These are phyloP conservation scores for Mycena leptocephala DNA, from an alignment of 768 basidiomycete genomes.

Conservation along the genomic window DNA sequence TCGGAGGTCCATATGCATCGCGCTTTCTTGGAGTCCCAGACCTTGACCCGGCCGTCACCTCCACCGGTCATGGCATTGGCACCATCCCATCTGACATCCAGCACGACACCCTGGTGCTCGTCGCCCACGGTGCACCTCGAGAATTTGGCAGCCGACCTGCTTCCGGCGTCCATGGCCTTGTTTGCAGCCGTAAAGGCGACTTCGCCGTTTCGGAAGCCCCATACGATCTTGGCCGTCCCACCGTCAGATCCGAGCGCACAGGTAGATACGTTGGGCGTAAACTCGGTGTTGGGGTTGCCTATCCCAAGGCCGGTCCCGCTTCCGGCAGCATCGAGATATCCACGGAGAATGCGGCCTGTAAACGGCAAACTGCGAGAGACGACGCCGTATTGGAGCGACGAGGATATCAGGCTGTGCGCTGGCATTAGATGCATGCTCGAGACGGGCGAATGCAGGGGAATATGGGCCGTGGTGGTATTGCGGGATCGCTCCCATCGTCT, in stretches of 20 bases:
- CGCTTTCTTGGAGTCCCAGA: slow-evolving; percentile 77
- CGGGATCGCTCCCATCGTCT: slow-evolving; percentile 84
- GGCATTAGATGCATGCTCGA: slow-evolving; percentile 75
- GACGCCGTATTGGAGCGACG: slow-evolving; percentile 78
- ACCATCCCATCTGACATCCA: slow-evolving; percentile 69
- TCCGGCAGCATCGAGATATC: slow-evolving; percentile 78
- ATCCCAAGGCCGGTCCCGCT: slow-evolving; percentile 71
- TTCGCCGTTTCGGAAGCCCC: slow-evolving; percentile 83
- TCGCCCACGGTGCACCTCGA: slow-evolving; percentile 69
- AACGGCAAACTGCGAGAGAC: slow-evolving; percentile 83
- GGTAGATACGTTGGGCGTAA: slow-evolving; percentile 76
- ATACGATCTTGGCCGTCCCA: slow-evolving; percentile 76
- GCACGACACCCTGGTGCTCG: slow-evolving; percentile 74
- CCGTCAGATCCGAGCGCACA: slow-evolving; percentile 75
- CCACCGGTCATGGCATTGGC: slow-evolving; percentile 67
- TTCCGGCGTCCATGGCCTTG: slow-evolving; percentile 71
- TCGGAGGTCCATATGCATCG: slow-evolving; percentile 78
- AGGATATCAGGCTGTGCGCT: slow-evolving; percentile 68
- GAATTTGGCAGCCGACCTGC: slow-evolving; percentile 61
- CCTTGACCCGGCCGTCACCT: slow-evolving; percentile 77
- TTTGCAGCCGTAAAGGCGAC: slow-evolving; percentile 73
- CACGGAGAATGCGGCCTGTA: slow-evolving; percentile 78
- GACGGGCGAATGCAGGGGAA: slow-evolving; percentile 73
- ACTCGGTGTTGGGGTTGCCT: slow-evolving; percentile 85
- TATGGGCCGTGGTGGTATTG: slow-evolving; percentile 73